Evolutionary conservation across 2,329 filamentous ascomycete species (phyloP).

Genomic region (Pseudogymnoascus sp.): DNA sequence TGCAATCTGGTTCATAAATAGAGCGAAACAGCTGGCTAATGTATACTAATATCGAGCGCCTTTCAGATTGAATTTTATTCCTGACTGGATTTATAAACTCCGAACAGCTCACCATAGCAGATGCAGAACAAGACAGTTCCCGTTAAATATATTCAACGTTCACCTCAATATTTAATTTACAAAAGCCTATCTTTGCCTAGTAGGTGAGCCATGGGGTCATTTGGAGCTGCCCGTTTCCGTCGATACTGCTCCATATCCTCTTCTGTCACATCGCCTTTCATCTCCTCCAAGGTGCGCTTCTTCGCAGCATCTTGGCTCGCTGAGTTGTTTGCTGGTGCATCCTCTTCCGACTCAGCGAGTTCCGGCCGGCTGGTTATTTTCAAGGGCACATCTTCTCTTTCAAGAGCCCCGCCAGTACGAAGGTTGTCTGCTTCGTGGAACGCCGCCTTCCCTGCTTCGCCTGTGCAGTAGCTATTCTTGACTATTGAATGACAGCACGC

Average conservation of each 20-base stretch:
- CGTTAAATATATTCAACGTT: constrained; percentile 12
- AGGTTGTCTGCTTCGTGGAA: constrained; percentile 68
- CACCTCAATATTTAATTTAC: constrained; percentile 31
- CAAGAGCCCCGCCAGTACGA: constrained; percentile 37
- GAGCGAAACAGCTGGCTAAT: background rate
- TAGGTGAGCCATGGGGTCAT: constrained; percentile 82
- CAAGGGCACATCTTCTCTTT: constrained; percentile 22
- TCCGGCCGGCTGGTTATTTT: constrained; percentile 17
- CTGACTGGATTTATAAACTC: background rate
- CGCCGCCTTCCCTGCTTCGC: constrained; percentile 74
- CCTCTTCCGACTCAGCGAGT: constrained; percentile 18
- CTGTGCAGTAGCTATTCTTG: constrained; percentile 97
- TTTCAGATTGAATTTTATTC: background rate
- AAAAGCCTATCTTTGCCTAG: constrained; percentile 62
- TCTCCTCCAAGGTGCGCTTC: constrained; percentile 71
- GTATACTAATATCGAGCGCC: background rate
- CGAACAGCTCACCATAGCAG: background rate
- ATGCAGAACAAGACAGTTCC: constrained; percentile 10
- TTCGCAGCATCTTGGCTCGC: constrained; percentile 34
- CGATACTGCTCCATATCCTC: constrained; percentile 83
- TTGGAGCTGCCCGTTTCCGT: constrained; percentile 60
- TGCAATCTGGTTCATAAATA: background rate
- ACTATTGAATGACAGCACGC: constrained; percentile 87
- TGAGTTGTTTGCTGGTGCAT: constrained; percentile 14
- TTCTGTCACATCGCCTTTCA: constrained; percentile 70